Base-by-base conservation (phyloP, 345 rosid genomes). In the Adansonia digitata region DNA sequence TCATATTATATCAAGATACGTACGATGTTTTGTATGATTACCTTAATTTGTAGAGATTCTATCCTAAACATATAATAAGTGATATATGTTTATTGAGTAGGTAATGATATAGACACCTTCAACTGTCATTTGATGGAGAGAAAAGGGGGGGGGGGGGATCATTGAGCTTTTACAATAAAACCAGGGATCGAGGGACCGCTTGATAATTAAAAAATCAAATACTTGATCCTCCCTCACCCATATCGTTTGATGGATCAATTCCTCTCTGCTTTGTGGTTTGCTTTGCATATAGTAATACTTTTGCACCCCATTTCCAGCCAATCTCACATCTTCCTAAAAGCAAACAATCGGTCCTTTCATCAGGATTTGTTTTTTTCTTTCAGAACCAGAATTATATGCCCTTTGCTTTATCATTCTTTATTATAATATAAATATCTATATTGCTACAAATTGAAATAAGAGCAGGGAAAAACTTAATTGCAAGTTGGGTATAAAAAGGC, bases 401-500 rank as follows among this genome's bases (percentile, higher is more conserved):
- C 66, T 34, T 17, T 61, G 24, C 66, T 61, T 61, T 61, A 34
- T 61, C n/a, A 15, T 3, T 18, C 5, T 61, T 12, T 63, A 20
- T 18, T 9, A 10, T n/a, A 29, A 4, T 18, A 8, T n/a, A 26
- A 2, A 42, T 13, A 43, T 13, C 10, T 43, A 43, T 11, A 43
- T 43, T 10, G 14, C 37, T 64, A 53, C 69, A 52, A 24, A 29
- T 62, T 69, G 75, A n/a, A 81, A 63, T 74, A 69, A 18, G 57
- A 45, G 39, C 53, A 15, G 31, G 29, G 24, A 22, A 63, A 63
- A 39, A 69, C 5, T 68, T 46, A 10, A 48, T 24, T 74, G 74
- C 81, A 77, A 77, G 37, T 71, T 60, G 77, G 75, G 72, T 72
- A n/a, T n/a, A n/a, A 67, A 43, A 67, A 61, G 42, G 37, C 67